Evolutionary conservation across 2,329 filamentous ascomycete species (phyloP).

Genomic region (Fusarium cicatricum): DNA sequence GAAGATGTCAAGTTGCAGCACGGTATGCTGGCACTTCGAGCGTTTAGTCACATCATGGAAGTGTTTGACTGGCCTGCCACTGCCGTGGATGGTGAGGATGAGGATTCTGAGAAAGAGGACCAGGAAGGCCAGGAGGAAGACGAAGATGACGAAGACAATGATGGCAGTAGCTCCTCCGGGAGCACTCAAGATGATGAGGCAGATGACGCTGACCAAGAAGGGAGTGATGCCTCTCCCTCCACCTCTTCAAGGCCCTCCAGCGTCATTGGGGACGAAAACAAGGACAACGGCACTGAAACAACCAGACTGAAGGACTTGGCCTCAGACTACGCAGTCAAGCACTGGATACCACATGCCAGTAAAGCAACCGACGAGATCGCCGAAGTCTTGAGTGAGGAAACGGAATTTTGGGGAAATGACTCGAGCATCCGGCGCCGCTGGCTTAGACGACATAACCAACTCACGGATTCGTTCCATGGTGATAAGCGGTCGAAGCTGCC

Average conservation of each 20-base stretch:
- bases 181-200: too few relatives aligned
- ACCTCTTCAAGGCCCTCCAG: background rate
- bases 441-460: conserved; percentile 47
- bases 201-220: too few relatives aligned
- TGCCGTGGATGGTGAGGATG: conserved; percentile 4
- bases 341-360: conserved; percentile 53
- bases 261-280: conserved; percentile 18
- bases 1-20: conserved; percentile 53
- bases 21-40: conserved; percentile 51
- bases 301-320: conserved; percentile 38
- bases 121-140: too few relatives aligned
- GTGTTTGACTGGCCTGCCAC: conserved; percentile 43
- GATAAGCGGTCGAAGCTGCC: conserved; percentile 45
- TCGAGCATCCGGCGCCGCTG: conserved; percentile 50
- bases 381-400: conserved; percentile 49
- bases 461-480: conserved; percentile 43
- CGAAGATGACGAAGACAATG: conserved; percentile 5
- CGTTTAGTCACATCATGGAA: conserved; percentile 50
- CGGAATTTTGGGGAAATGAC: conserved; percentile 50
- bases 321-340: conserved; percentile 50
- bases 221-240: too few relatives aligned
- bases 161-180: too few relatives aligned
- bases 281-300: conserved; percentile 42
- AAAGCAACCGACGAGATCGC: conserved; percentile 54
- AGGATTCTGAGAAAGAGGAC: conserved; percentile 23